phyloP scores from a whole-genome alignment of 192 early-diverging fungal species.

The Mortierella antarctica region DNA sequence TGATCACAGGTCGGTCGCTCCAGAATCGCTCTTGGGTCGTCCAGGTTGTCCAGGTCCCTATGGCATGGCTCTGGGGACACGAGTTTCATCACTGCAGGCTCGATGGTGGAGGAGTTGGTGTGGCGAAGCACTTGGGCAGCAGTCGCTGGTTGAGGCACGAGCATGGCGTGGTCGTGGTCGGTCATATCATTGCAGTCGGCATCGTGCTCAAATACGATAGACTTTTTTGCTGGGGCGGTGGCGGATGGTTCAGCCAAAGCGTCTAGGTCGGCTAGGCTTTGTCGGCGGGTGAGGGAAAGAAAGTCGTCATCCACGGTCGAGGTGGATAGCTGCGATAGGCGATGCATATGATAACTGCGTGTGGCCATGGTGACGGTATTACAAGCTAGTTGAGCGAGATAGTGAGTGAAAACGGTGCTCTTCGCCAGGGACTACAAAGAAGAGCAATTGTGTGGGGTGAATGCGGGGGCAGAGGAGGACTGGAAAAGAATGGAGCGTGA shows the following conservation, averaged over 20 bases:
- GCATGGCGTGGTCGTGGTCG: not conserved
- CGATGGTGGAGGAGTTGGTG: no score
- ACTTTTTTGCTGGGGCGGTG: no score
- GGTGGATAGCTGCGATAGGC: slow-evolving; percentile 23
- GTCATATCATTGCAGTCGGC: slow-evolving; percentile 3
- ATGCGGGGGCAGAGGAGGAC: no score
- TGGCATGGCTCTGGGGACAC: no score
- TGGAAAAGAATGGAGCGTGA: no score
- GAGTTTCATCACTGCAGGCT: no score
- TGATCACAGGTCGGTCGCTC: slow-evolving; percentile 38
- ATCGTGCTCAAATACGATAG: no score
- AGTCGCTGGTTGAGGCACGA: not conserved
- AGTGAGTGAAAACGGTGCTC: not conserved
- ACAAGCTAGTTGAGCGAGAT: not conserved
- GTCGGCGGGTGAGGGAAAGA: slow-evolving; percentile 24
- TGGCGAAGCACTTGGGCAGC: no score
- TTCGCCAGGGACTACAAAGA: no score
- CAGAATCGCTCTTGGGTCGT: slow-evolving; percentile 32
- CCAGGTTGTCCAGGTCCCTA: slow-evolving; percentile 10
- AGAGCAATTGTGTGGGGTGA: no score
- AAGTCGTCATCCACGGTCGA: slow-evolving; percentile 37
- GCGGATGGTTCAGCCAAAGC: not conserved
- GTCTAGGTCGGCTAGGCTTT: slow-evolving; percentile 17
- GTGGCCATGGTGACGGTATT: slow-evolving; percentile 2
- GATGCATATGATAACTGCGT: slow-evolving; percentile 9